Base-by-base conservation (phyloP, 768 basidiomycete genomes). In the Pleurotus tuber-regium region DNA sequence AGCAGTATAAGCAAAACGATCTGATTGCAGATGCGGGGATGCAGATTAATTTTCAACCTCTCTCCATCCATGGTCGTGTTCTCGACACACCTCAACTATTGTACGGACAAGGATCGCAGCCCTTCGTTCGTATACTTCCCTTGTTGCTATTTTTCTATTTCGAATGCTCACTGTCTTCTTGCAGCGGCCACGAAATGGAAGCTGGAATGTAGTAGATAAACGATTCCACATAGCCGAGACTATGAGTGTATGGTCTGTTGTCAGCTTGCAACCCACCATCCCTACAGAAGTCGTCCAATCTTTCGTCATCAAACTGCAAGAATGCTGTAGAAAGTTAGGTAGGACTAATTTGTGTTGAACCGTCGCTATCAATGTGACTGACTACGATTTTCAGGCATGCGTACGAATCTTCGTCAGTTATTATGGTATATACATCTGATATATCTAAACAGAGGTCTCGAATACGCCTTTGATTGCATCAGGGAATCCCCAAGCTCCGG, bases 171-270 rank as follows among this genome's bases (percentile, higher is more conserved):
- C 35, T 18, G 31, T 5, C 12, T 26, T n/a, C 28, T 66, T 1
- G 39, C 47, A 52, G 70, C 59, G 30, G 49, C 65, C 66, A 6
- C 19, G 42, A 0, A 58, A 63, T 23, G 67, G 67, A 3, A 43
- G 57, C 2, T 70, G 67, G 68, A 68, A 68, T 39, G 53, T 64
- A 18, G 33, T 63, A 16, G 55, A 54, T 3, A 40, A 62, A 23
- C 41, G 4, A 12, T 59, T 69, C 14, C 47, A 55, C 1, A 41
- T 12, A 6, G 40, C 68, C 1, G 48, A n/a, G 16, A 12, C 14
- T 1, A 8, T 69, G 51, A 53, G 25, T 2, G 31, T 16, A 3
- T 66, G 65, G 66, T 63, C 53, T 8, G 50, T 61, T 1, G 50
- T 59, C 4, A 60, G 54, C 52, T 59, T 56, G 23, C 51, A 51